These are phyloP conservation scores for Cyberlindnera saturnus DNA, from an alignment of 805 yeast species.

Conservation along the genomic window DNA sequence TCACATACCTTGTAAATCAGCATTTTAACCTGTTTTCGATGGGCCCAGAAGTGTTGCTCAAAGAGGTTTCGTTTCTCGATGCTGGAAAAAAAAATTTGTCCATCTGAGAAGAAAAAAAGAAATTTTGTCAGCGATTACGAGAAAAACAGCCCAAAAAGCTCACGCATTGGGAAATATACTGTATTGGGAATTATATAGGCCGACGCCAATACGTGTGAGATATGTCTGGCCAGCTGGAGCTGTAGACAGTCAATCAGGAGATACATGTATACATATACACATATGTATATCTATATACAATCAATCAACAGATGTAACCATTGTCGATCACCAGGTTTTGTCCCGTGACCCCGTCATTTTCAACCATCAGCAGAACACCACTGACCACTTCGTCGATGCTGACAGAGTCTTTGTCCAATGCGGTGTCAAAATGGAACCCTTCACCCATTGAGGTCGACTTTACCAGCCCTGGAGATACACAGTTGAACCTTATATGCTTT, in stretches of 20 bases:
- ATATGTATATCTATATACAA: neutral
- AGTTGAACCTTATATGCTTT: slow-evolving; percentile 51
- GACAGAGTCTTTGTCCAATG: slow-evolving; percentile 13
- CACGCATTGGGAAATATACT: too few relatives aligned
- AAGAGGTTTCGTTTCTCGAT: neutral
- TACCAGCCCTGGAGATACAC: slow-evolving; percentile 63
- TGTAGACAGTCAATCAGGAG: neutral
- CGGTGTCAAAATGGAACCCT: slow-evolving; percentile 15
- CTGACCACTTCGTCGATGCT: slow-evolving; percentile 19
- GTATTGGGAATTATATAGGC: too few relatives aligned
- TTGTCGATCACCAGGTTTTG: slow-evolving; percentile 26
- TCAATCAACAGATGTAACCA: slow-evolving; percentile 20
- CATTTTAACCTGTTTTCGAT: slow-evolving; percentile 4
- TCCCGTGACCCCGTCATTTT: slow-evolving; percentile 25
- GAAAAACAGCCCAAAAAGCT: neutral
- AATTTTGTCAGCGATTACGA: slow-evolving; percentile 2
- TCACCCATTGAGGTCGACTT: slow-evolving; percentile 56
- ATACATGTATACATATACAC: neutral
- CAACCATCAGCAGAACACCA: slow-evolving; percentile 18
- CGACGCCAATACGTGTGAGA: neutral
- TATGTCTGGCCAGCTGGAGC: neutral
- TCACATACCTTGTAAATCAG: slow-evolving; percentile 9
- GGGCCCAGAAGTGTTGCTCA: too few relatives aligned
- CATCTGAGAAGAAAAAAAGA: slow-evolving; percentile 3
- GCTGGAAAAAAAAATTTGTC: slow-evolving; percentile 1